Evolutionary conservation across 257 asterid species (phyloP).

Genomic region (Ilex asprella): DNA sequence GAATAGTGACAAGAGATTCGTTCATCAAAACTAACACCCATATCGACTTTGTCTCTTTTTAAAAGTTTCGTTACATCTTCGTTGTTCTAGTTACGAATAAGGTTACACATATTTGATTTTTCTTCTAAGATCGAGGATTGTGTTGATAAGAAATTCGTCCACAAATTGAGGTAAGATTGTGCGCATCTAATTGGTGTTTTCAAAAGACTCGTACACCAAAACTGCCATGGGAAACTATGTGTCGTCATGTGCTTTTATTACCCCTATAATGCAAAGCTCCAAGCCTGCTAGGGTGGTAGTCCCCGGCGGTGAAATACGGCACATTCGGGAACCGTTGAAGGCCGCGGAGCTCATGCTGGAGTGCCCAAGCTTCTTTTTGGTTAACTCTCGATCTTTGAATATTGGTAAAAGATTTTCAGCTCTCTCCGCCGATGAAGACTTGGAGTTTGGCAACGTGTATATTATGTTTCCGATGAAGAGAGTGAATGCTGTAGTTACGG

Average conservation of each 20-base stretch:
- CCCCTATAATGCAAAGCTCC: conserved; percentile 21
- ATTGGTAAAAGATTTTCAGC: conserved; percentile 52
- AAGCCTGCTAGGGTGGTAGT: conserved; percentile 51
- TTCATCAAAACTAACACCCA: no score
- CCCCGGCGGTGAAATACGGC: conserved; percentile 56
- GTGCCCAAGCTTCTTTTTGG: conserved; percentile 40
- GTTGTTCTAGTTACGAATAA: neutral
- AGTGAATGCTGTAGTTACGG: conserved; percentile 40
- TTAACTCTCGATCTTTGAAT: conserved; percentile 35
- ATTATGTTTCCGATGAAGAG: conserved; percentile 54
- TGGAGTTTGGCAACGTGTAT: conserved; percentile 49
- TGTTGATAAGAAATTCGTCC: no score
- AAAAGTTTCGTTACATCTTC: neutral
- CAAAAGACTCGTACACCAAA: neutral
- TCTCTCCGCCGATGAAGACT: conserved; percentile 60
- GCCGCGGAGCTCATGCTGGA: conserved; percentile 85
- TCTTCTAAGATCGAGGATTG: no score
- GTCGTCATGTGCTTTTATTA: conserved; percentile 41
- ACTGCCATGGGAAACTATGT: conserved; percentile 50
- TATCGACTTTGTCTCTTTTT: no score
- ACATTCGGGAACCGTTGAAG: conserved; percentile 43
- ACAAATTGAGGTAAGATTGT: no score
- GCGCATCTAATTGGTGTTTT: neutral
- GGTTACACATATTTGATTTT: no score
- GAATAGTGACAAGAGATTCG: no score